Percentiles rank a stretch among this genome's conserved stretches.
phyloP scores from a whole-genome alignment of 73 alveolate genomes.

The Paramecium sonneborni region DNA sequence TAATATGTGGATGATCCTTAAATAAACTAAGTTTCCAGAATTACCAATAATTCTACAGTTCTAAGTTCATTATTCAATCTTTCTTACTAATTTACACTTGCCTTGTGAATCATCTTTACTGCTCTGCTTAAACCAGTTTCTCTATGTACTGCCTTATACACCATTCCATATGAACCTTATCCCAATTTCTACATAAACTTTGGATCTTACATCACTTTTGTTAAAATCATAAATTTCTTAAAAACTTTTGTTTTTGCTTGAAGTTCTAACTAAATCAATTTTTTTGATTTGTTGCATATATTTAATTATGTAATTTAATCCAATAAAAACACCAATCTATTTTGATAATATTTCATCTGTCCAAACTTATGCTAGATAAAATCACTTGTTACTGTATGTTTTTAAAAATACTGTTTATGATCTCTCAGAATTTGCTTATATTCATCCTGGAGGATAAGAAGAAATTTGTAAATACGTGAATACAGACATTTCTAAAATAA shows the following conservation, averaged over 20 bases:
- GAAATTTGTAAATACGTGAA: not conserved
- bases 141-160: slow-evolving; percentile 16
- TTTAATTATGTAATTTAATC: not conserved
- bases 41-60: slow-evolving; percentile 32
- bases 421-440: not conserved
- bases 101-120: not conserved
- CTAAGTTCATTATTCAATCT: slow-evolving; percentile 5
- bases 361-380: not conserved
- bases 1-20: slow-evolving; percentile 46
- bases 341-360: not conserved
- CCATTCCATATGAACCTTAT: slow-evolving; percentile 28
- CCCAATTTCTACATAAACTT: not conserved
- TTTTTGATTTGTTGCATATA: slow-evolving; percentile 31
- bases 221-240: not conserved
- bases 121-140: slow-evolving; percentile 8
- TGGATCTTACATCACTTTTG: not conserved
- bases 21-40: not conserved
- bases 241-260: not conserved
- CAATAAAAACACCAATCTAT: not conserved
- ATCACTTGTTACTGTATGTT: not conserved
- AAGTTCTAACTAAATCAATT: not conserved
- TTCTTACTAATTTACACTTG: slow-evolving; percentile 5
- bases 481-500: not conserved
- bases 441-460: not conserved
- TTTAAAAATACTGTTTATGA: not conserved